Conservation (phyloP, 1,284 basidiomycete species). For the Naganishia sp. region DNA sequence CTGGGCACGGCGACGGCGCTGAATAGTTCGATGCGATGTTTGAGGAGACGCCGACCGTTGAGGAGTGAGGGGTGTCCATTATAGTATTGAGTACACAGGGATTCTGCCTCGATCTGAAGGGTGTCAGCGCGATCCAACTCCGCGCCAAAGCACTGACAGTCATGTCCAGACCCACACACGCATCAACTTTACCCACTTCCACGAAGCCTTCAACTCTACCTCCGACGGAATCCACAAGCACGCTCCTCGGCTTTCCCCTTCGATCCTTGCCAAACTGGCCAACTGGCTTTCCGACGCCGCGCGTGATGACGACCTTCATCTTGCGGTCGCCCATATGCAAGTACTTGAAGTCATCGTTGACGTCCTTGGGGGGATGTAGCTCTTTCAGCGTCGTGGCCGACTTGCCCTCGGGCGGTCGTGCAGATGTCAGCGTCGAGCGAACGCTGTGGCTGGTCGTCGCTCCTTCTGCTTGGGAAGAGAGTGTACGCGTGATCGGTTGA, state of each 20-base stretch:
- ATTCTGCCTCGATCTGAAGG: constrained; percentile 9
- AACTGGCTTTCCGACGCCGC: constrained; percentile 4
- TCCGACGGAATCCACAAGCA: constrained; percentile 11
- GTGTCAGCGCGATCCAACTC: background rate
- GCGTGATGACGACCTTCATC: constrained; percentile 27
- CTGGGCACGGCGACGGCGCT: background rate
- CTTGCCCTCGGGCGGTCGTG: constrained; percentile 5
- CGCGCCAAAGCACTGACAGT: background rate
- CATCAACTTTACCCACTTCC: constrained; percentile 22
- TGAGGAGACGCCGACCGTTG: constrained; percentile 9
- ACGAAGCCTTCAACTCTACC: constrained; percentile 13
- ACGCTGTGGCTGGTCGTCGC: background rate
- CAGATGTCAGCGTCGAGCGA: constrained; percentile 18
- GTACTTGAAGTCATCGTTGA: constrained; percentile 23
- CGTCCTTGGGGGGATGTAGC: constrained; percentile 8
- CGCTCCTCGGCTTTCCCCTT: constrained; percentile 13
- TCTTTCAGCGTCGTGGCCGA: constrained; percentile 5
- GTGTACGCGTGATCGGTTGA: constrained; percentile 8
- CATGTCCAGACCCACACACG: constrained; percentile 12
- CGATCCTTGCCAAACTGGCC: constrained; percentile 21
- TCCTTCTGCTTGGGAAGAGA: background rate
- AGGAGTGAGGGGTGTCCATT: constrained; percentile 17
- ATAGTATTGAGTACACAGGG: constrained; percentile 15
- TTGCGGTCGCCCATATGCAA: constrained; percentile 20
- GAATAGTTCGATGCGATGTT: constrained; percentile 13